Conservation (phyloP, 768 basidiomycete species). For the Lactarius akahatsu region DNA sequence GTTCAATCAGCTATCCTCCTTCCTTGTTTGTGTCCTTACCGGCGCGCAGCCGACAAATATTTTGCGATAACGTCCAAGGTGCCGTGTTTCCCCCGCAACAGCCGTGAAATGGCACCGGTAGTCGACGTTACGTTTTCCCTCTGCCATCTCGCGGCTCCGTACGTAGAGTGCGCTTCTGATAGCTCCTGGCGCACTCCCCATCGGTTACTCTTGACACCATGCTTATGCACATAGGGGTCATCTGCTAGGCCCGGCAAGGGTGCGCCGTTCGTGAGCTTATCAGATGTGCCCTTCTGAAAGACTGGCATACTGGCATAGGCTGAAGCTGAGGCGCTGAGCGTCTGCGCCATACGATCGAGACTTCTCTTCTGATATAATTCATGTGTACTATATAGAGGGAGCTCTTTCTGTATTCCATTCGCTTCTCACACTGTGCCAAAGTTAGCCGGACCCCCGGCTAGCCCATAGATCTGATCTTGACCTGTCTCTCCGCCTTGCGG, state of each 20-base stretch:
- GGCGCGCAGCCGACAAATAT: background rate
- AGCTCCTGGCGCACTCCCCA: background rate
- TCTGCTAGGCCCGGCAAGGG: background rate
- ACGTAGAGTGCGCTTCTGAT: background rate
- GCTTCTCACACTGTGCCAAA: background rate
- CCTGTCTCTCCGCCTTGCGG: background rate
- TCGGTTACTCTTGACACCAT: background rate
- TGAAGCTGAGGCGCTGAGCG: background rate
- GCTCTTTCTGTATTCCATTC: background rate
- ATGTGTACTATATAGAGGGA: background rate
- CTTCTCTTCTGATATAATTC: slow-evolving; percentile 7
- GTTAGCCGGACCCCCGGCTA: background rate
- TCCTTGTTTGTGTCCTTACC: background rate
- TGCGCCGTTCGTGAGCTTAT: background rate
- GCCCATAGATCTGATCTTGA: background rate
- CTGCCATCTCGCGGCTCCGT: background rate
- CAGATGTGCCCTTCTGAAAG: background rate
- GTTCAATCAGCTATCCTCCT: background rate
- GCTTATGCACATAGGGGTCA: background rate
- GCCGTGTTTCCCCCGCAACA: background rate
- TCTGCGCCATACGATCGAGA: background rate
- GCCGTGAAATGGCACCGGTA: background rate
- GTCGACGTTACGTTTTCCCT: slow-evolving; percentile 3
- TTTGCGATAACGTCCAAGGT: background rate
- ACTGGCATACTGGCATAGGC: background rate